A percentile compares a stretch with the other conserved stretches of the same genome.
Evolutionary conservation across 371 early-diverging fungal genomes (phyloP).

Genomic region (Mucor indicus): DNA sequence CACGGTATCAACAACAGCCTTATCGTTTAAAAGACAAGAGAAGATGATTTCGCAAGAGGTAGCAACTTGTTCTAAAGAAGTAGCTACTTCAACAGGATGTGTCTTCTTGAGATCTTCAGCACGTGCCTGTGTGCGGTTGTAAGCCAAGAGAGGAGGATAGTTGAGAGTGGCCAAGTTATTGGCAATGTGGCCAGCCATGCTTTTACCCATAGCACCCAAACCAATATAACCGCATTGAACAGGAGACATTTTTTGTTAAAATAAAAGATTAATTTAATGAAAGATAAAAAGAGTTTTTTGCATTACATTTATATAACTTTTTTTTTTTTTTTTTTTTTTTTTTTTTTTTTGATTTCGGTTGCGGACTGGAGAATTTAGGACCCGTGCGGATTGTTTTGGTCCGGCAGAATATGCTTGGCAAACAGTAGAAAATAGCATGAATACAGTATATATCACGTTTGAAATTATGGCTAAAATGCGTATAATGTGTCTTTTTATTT

Average conservation of each 20-base stretch:
- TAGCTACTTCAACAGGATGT: slow-evolving; percentile 22
- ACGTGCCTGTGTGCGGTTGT: slow-evolving; percentile 51
- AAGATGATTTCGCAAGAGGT: slow-evolving; percentile 48
- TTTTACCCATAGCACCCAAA: slow-evolving; percentile 53
- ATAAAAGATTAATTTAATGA: background rate
- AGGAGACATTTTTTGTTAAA: slow-evolving; percentile 6
- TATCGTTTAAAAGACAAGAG: slow-evolving; percentile 48
- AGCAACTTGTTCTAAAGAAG: slow-evolving; percentile 28
- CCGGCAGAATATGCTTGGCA: too few species aligned
- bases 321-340: background rate
- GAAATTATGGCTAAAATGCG: too few species aligned
- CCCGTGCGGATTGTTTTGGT: too few species aligned
- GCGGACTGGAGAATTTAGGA: too few species aligned
- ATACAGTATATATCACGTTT: too few species aligned
- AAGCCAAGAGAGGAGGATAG: slow-evolving; percentile 36
- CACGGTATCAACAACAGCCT: slow-evolving; percentile 32
- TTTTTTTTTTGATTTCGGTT: background rate
- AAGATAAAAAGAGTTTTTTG: background rate
- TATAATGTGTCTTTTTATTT: too few species aligned
- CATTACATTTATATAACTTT: background rate
- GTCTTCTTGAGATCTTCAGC: slow-evolving; percentile 23
- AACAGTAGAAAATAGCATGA: too few species aligned
- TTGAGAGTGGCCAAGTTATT: slow-evolving; percentile 11
- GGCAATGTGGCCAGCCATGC: slow-evolving; percentile 44
- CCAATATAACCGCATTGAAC: slow-evolving; percentile 51